Conservation (phyloP, 371 early-diverging fungal species). For the Saksenaea vasiformis region DNA sequence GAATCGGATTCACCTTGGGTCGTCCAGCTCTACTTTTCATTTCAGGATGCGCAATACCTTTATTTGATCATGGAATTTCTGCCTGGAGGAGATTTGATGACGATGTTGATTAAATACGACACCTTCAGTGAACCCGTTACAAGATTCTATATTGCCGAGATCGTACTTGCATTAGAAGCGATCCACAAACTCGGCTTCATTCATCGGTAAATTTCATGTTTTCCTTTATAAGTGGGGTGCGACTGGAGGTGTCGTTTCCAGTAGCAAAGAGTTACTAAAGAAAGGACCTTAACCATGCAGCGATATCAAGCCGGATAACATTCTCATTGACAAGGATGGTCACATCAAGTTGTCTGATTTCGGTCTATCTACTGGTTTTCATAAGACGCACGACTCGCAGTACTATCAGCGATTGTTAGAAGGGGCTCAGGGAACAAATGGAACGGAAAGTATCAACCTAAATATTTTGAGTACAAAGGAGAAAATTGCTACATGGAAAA, state of each 20-base stretch:
- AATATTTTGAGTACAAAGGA: slow-evolving; percentile 70
- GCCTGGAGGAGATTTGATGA: slow-evolving; percentile 98
- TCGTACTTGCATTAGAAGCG: slow-evolving; percentile 92
- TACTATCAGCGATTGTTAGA: slow-evolving; percentile 84
- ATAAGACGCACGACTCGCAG: slow-evolving; percentile 95
- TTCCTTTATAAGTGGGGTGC: not conserved
- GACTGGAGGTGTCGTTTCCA: not conserved
- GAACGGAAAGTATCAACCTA: slow-evolving; percentile 79
- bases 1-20: slow-evolving; percentile 98
- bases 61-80: slow-evolving; percentile 98
- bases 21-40: slow-evolving; percentile 94
- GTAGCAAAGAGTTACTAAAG: not conserved
- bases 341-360: slow-evolving; percentile 95
- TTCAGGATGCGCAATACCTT: slow-evolving; percentile 93
- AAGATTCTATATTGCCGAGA: slow-evolving; percentile 97
- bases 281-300: slow-evolving; percentile 42
- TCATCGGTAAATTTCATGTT: slow-evolving; percentile 73
- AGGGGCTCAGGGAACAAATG: slow-evolving; percentile 53
- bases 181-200: slow-evolving; percentile 97
- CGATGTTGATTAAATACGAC: slow-evolving; percentile 95
- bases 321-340: slow-evolving; percentile 81
- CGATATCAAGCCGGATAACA: slow-evolving; percentile 91
- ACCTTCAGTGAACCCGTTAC: slow-evolving; percentile 97
- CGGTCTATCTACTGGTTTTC: slow-evolving; percentile 98
- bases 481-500: slow-evolving; percentile 95